Conservation (phyloP, 495 filamentous ascomycete genomes). For the Chaetomium fimeti region DNA sequence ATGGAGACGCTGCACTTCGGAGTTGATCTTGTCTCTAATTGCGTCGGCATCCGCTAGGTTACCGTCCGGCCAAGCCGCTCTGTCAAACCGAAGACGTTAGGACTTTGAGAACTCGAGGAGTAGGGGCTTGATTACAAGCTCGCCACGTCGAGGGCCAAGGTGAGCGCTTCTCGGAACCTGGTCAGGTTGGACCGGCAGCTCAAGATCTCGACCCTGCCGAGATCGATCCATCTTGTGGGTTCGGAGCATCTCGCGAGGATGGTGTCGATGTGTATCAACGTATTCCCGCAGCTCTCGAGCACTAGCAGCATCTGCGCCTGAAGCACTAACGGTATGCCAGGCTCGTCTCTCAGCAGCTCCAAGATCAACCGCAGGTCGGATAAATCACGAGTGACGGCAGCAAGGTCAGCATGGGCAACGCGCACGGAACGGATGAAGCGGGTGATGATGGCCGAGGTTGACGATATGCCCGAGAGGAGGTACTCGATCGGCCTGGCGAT, state of each 20-base stretch:
- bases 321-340: conserved; percentile 24
- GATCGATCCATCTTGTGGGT: conserved; percentile 24
- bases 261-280: conserved; percentile 25
- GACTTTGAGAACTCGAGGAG: background rate
- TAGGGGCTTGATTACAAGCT: conserved; percentile 18
- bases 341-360: conserved; percentile 32
- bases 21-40: conserved; percentile 9
- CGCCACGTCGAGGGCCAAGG: conserved; percentile 29
- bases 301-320: conserved; percentile 27
- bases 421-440: conserved; percentile 35
- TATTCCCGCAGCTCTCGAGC: conserved; percentile 27
- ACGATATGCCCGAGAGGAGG: conserved; percentile 29
- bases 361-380: conserved; percentile 36
- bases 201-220: conserved; percentile 20
- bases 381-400: conserved; percentile 33
- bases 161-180: conserved; percentile 26
- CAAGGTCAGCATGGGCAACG: conserved; percentile 31
- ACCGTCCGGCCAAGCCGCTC: conserved; percentile 5
- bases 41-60: background rate
- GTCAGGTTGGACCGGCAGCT: conserved; percentile 20
- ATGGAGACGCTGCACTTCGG: conserved; percentile 24
- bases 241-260: conserved; percentile 24
- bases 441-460: conserved; percentile 32
- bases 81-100: background rate
- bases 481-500: conserved; percentile 28